phyloP scores from a whole-genome alignment of 2,329 filamentous ascomycete species.

The Colletotrichum somersetense region DNA sequence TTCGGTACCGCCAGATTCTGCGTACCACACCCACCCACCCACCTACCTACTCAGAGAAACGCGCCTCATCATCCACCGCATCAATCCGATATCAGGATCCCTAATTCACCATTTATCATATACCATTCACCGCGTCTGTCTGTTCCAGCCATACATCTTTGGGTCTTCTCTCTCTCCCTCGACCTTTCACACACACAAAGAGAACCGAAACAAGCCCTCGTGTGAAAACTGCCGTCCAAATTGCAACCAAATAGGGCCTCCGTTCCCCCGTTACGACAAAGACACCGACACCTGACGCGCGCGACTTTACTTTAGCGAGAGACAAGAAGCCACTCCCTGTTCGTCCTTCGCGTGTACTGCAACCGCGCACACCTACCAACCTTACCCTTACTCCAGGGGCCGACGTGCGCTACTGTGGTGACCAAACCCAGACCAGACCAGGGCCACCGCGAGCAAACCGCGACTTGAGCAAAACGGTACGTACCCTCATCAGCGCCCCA shows the following conservation, averaged over 20 bases:
- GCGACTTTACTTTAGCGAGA: slow-evolving; percentile 33
- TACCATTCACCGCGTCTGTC: neutral
- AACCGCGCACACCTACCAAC: slow-evolving; percentile 12
- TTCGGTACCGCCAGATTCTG: neutral
- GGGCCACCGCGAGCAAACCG: slow-evolving; percentile 29
- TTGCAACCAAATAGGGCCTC: slow-evolving; percentile 11
- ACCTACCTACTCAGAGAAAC: neutral
- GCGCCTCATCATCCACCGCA: neutral
- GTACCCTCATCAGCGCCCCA: slow-evolving; percentile 26
- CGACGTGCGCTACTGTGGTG: slow-evolving; percentile 39
- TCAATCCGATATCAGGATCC: slow-evolving; percentile 5
- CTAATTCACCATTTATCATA: slow-evolving; percentile 6
- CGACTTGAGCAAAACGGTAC: slow-evolving; percentile 29
- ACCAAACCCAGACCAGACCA: slow-evolving; percentile 38
- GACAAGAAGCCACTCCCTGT: slow-evolving; percentile 38
- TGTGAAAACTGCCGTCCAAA: slow-evolving; percentile 1
- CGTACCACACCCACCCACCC: too few relatives aligned
- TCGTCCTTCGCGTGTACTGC: slow-evolving; percentile 24
- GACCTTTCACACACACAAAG: slow-evolving; percentile 13
- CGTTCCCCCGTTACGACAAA: slow-evolving; percentile 30
- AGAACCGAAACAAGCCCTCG: neutral
- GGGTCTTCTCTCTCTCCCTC: neutral
- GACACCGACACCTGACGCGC: slow-evolving; percentile 20
- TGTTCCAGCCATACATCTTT: neutral
- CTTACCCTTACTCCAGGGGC: slow-evolving; percentile 6